Evolutionary conservation across 805 yeast species (phyloP).

Genomic region (Cyberlindnera euphorbiae): DNA sequence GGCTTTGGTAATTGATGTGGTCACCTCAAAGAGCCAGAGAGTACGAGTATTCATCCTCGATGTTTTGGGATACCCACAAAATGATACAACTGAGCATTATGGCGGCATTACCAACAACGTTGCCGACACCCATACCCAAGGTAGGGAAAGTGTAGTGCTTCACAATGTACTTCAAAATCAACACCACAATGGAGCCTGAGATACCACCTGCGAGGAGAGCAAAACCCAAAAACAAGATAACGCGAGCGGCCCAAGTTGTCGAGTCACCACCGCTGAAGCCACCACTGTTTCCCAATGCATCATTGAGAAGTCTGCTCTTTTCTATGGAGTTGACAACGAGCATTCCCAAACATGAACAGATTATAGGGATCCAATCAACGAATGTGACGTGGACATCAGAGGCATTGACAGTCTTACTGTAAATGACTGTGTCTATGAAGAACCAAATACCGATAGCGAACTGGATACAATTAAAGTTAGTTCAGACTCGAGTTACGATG

Average conservation of each 20-base stretch:
- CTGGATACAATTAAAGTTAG: constrained; percentile 3
- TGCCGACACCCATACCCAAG: constrained; percentile 88
- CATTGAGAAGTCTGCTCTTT: constrained; percentile 35
- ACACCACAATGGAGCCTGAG: constrained; percentile 85
- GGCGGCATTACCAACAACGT: constrained; percentile 72
- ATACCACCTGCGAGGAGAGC: constrained; percentile 90
- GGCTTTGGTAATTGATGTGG: no score
- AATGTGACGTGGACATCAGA: constrained; percentile 83
- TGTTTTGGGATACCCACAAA: constrained; percentile 91
- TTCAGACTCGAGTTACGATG: no score
- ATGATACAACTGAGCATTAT: constrained; percentile 86
- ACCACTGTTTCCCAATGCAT: constrained; percentile 28
- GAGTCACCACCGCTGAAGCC: constrained; percentile 36
- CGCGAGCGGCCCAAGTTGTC: constrained; percentile 91
- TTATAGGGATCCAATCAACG: constrained; percentile 93
- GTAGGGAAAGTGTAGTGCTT: constrained; percentile 83
- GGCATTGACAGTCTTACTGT: constrained; percentile 79
- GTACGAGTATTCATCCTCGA: constrained; percentile 94
- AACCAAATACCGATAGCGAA: constrained; percentile 89
- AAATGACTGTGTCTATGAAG: constrained; percentile 83
- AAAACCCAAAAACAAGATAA: constrained; percentile 86
- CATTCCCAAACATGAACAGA: constrained; percentile 88
- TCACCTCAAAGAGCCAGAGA: constrained; percentile 62
- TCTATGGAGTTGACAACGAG: constrained; percentile 53
- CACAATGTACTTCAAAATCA: constrained; percentile 77